Evolutionary conservation across 2,329 filamentous ascomycete species (phyloP).

Genomic region (Pestalotiopsis sp.): DNA sequence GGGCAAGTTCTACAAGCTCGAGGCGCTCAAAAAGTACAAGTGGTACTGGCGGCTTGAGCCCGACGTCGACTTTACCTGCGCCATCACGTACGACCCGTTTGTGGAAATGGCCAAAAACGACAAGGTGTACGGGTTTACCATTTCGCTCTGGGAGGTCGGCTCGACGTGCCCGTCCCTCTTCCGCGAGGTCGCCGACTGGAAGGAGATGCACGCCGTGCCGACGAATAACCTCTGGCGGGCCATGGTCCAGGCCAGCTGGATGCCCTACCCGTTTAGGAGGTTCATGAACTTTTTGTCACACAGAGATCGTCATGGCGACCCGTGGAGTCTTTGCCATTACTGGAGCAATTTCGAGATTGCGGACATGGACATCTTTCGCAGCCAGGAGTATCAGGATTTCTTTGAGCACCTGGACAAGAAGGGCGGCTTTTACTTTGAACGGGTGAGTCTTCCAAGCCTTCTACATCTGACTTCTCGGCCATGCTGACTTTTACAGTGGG

Average conservation of each 20-base stretch:
- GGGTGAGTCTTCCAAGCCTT: slow-evolving; percentile 32
- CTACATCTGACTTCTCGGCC: background rate
- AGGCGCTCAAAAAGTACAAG: slow-evolving; percentile 42
- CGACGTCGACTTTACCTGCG: slow-evolving; percentile 46
- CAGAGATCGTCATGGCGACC: slow-evolving; percentile 40
- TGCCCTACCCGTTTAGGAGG: slow-evolving; percentile 43
- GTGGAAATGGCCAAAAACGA: slow-evolving; percentile 45
- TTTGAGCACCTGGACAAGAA: slow-evolving; percentile 42
- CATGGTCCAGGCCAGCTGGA: slow-evolving; percentile 41
- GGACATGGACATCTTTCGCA: slow-evolving; percentile 46
- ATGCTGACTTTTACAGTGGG: slow-evolving; percentile 32
- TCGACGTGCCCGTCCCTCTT: slow-evolving; percentile 45
- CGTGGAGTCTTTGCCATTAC: slow-evolving; percentile 48
- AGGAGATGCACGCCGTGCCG: slow-evolving; percentile 36
- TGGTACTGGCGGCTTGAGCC: slow-evolving; percentile 52
- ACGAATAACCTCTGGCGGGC: slow-evolving; percentile 42
- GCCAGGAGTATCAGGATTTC: slow-evolving; percentile 40
- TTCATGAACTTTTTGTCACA: slow-evolving; percentile 38
- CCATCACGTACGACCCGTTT: slow-evolving; percentile 51
- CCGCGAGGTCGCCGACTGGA: slow-evolving; percentile 42
- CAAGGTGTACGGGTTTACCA: slow-evolving; percentile 48
- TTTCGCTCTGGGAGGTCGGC: slow-evolving; percentile 45
- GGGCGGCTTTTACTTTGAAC: slow-evolving; percentile 46
- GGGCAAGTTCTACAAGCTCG: slow-evolving; percentile 46
- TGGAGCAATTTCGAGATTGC: slow-evolving; percentile 53